Percentiles rank a stretch among this genome's conserved stretches.
These are phyloP conservation scores for Pleurotus ostreatus DNA, from an alignment of 768 basidiomycete genomes.

Conservation along the genomic window DNA sequence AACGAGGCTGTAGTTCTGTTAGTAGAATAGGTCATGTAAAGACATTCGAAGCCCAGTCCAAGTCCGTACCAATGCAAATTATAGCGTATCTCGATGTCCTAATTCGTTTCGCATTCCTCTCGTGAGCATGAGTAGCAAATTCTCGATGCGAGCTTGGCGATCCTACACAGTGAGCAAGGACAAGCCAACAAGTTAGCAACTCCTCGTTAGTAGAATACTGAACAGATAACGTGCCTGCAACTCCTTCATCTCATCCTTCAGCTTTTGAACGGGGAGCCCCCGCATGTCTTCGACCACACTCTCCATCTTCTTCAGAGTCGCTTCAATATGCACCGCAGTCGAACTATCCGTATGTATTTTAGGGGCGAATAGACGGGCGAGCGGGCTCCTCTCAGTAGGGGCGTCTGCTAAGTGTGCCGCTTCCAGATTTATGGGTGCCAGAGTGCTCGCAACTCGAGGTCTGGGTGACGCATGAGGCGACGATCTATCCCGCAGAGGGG, in stretches of 20 bases:
- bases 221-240: slow-evolving; percentile 49
- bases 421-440: slow-evolving; percentile 15
- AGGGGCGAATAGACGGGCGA: slow-evolving; percentile 43
- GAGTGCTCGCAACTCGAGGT: slow-evolving; percentile 14
- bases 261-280: slow-evolving; percentile 55
- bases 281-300: slow-evolving; percentile 58
- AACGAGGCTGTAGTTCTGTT: slow-evolving; percentile 14
- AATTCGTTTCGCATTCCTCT: slow-evolving; percentile 55
- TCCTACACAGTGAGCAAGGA: slow-evolving; percentile 34
- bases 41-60: not conserved
- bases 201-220: not conserved
- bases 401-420: slow-evolving; percentile 17
- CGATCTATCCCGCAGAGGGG: slow-evolving; percentile 13
- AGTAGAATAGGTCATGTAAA: not conserved
- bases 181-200: not conserved
- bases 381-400: slow-evolving; percentile 35
- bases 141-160: slow-evolving; percentile 77
- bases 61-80: not conserved
- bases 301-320: slow-evolving; percentile 53
- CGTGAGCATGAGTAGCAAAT: slow-evolving; percentile 63
- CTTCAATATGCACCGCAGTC: slow-evolving; percentile 31
- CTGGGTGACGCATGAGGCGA: slow-evolving; percentile 15
- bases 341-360: slow-evolving; percentile 15
- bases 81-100: slow-evolving; percentile 10
- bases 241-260: slow-evolving; percentile 83